Conservation (phyloP, 495 filamentous ascomycete genomes). For the Penicillium alfredii region DNA sequence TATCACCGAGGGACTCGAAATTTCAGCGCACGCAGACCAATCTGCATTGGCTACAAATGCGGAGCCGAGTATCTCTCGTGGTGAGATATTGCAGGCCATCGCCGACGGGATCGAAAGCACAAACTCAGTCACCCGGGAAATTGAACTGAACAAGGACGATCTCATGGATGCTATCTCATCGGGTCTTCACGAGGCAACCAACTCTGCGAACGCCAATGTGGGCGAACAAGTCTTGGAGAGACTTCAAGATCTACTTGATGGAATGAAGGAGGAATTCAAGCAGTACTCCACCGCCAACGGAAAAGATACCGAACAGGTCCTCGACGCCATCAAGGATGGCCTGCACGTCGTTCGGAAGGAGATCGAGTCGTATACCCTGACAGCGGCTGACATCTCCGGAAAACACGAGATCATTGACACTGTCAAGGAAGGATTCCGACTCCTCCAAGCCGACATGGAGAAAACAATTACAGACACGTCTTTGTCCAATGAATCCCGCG, state of each 20-base stretch:
- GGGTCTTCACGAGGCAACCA: slow-evolving; percentile 48
- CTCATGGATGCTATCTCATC: slow-evolving; percentile 61
- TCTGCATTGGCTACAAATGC: slow-evolving; percentile 18
- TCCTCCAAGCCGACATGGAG: slow-evolving; percentile 67
- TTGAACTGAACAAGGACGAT: slow-evolving; percentile 58
- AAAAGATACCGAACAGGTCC: slow-evolving; percentile 70
- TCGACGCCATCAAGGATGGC: slow-evolving; percentile 80
- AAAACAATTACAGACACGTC: slow-evolving; percentile 47
- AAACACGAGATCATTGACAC: slow-evolving; percentile 76
- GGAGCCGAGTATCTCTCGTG: slow-evolving; percentile 37
- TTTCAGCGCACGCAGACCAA: slow-evolving; percentile 7
- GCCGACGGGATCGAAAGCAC: slow-evolving; percentile 50
- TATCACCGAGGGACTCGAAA: slow-evolving; percentile 15
- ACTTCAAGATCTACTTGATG: slow-evolving; percentile 67
- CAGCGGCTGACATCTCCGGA: slow-evolving; percentile 55
- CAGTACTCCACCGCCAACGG: slow-evolving; percentile 69
- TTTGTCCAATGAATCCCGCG: slow-evolving; percentile 24
- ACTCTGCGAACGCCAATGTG: slow-evolving; percentile 42
- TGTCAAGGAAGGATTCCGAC: slow-evolving; percentile 64
- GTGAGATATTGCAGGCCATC: slow-evolving; percentile 52
- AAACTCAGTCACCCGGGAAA: slow-evolving; percentile 45
- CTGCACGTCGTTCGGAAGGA: slow-evolving; percentile 72
- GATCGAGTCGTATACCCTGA: slow-evolving; percentile 74
- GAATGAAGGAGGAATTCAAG: slow-evolving; percentile 68
- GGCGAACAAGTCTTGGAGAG: slow-evolving; percentile 65